Conservation (phyloP, 2,329 filamentous ascomycete genomes). For the Trichoderma endophyticum region DNA sequence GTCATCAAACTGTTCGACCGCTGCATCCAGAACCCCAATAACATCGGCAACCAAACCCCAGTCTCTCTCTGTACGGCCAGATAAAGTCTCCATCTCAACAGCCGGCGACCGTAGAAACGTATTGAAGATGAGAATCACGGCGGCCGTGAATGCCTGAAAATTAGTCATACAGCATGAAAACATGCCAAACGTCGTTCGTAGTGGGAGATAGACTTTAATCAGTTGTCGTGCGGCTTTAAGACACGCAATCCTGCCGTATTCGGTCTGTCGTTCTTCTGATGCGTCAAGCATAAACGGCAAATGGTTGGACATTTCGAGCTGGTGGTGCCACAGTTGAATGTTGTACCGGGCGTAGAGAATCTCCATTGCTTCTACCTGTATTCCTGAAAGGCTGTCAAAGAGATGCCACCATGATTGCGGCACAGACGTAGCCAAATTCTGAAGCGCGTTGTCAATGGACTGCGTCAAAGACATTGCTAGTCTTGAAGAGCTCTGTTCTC, state of each 20-base stretch:
- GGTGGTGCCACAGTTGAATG: constrained; percentile 15
- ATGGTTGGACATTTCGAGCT: constrained; percentile 11
- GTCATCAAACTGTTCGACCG: constrained; percentile 1
- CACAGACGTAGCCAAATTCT: background rate
- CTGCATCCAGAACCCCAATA: background rate
- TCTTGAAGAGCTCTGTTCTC: background rate
- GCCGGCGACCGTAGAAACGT: background rate
- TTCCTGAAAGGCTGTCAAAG: background rate
- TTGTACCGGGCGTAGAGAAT: constrained; percentile 12
- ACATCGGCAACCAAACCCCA: constrained; percentile 3
- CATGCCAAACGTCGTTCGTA: constrained; percentile 14
- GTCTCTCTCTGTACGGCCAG: background rate
- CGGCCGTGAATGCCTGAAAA: constrained; percentile 15
- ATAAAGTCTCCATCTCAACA: background rate
- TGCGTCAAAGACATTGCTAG: background rate
- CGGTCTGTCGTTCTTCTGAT: background rate
- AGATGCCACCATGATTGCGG: constrained; percentile 10
- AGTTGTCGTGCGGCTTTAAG: constrained; percentile 12
- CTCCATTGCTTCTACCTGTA: background rate
- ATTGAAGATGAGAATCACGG: constrained; percentile 16
- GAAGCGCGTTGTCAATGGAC: constrained; percentile 1
- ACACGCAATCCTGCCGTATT: constrained; percentile 13
- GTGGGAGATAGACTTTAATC: constrained; percentile 1
- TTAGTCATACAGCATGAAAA: constrained; percentile 15
- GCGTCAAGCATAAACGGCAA: constrained; percentile 15